Base-by-base conservation (phyloP, 257 asterid species). In the Handroanthus guayacan region DNA sequence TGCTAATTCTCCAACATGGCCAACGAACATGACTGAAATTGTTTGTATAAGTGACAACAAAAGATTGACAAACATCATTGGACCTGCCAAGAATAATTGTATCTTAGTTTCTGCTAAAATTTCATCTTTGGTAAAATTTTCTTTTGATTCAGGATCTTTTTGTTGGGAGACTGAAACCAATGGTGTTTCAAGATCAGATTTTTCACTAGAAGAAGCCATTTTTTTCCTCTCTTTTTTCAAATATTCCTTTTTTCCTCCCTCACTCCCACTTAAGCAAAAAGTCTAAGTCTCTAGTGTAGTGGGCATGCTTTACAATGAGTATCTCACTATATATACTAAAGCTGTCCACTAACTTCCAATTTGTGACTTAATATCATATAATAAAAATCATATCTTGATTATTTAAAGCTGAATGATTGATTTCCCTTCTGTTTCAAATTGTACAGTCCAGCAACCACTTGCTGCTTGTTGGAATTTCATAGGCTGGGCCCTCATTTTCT, bases 11-110 rank as follows among this genome's bases (percentile, higher is more conserved):
- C 92, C 88, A 1, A 76, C 87, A 61, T 89, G 94, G 25, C 94
- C 94, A 5, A 87, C 94, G 58, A 87, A 89, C 94, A 89, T 89
- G 3, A 89, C 85, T 3, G 94, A 89, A 45, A 89, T 87, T 5
- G 87, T 83, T 34, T 84, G 89, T 13, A 87, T 38, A 11, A 81
- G 87, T 18, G 86, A 80, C 56, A 87, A 50, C 45, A 89, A 73
- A 25, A 89, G 84, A 60, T 87, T 89, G 5, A 87, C 91, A 54
- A 80, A 80, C 85, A 89, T 81, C 80, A 89, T 80, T 0, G 94
- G 91, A n/a, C 85, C 88, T 13, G 90, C 90, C 9, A 89, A 76
- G 43, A 67, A 77, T 55, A 85, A 18, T 45, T 83, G 89, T 38
- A 74, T 36, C 87, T 85, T 87, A 2, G 81, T 65, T 75, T 89